Conservation (phyloP, 192 early-diverging fungal genomes). For the Coemansia sp. region DNA sequence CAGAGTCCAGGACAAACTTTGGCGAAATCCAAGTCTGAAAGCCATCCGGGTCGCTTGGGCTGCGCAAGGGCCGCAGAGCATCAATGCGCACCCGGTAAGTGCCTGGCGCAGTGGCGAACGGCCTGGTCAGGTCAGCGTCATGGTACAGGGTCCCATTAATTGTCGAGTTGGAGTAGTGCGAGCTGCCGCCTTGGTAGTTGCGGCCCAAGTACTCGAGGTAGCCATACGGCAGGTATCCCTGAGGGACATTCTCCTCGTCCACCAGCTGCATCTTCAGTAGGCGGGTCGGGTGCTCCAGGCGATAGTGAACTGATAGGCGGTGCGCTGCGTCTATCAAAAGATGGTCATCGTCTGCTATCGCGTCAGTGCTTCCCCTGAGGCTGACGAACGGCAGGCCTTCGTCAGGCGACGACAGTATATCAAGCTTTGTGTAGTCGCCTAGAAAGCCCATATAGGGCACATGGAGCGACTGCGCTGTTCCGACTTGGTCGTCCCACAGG, state of each 20-base stretch:
- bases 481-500: constrained; percentile 44
- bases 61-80: constrained; percentile 46
- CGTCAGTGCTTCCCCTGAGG: constrained; percentile 32
- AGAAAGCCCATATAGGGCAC: constrained; percentile 50
- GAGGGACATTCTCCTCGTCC: constrained; percentile 35
- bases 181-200: constrained; percentile 43
- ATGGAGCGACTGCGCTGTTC: constrained; percentile 42
- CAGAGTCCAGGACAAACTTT: constrained; percentile 43
- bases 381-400: constrained; percentile 44
- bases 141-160: constrained; percentile 50
- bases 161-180: constrained; percentile 48
- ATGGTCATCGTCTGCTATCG: constrained; percentile 26
- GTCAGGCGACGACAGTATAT: constrained; percentile 38
- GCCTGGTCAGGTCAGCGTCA: constrained; percentile 37
- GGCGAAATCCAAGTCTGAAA: constrained; percentile 52
- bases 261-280: constrained; percentile 48
- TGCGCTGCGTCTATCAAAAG: constrained; percentile 34
- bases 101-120: constrained; percentile 23
- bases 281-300: constrained; percentile 48
- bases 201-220: constrained; percentile 51
- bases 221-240: constrained; percentile 45
- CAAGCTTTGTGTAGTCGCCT: constrained; percentile 47
- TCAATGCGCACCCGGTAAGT: constrained; percentile 48
- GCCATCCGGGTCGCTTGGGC: constrained; percentile 37
- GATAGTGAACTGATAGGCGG: constrained; percentile 44